Conservation (phyloP, 306 rosid species). For the Amphicarpaea edgeworthii region DNA sequence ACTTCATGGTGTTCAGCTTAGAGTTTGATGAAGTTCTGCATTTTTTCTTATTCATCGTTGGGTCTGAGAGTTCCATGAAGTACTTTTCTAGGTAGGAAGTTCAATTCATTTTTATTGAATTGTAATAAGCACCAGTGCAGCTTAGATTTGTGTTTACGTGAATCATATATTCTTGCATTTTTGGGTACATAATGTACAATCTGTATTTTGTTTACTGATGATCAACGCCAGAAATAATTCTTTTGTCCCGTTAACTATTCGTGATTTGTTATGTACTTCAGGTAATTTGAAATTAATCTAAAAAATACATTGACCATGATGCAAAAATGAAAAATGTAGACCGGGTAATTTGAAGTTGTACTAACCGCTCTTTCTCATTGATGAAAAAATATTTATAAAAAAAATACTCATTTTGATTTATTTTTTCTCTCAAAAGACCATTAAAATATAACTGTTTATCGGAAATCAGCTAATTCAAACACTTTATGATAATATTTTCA, state of each 20-base stretch:
- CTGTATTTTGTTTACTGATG: not conserved
- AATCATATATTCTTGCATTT: not conserved
- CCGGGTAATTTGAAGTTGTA: too few species aligned
- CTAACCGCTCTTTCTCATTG: not conserved
- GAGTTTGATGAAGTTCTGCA: constrained; percentile 47
- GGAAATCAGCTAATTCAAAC: too few species aligned
- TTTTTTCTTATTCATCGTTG: constrained; percentile 53
- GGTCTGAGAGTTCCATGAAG: constrained; percentile 42
- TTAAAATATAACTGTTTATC: too few species aligned
- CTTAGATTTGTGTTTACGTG: not conserved
- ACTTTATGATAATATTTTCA: not conserved
- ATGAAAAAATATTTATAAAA: not conserved
- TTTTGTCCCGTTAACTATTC: not conserved
- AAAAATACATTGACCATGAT: too few species aligned
- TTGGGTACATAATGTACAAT: not conserved
- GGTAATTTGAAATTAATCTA: not conserved
- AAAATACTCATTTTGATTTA: not conserved
- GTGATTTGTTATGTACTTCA: not conserved
- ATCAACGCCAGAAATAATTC: not conserved
- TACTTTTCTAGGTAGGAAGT: not conserved
- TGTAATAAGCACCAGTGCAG: constrained; percentile 16
- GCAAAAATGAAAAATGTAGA: too few species aligned
- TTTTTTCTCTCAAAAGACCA: not conserved
- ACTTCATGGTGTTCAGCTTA: constrained; percentile 55
- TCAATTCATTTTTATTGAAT: constrained; percentile 2